Conservation (phyloP, 2,329 filamentous ascomycete genomes). For the Trichoderma cornu-damae region DNA sequence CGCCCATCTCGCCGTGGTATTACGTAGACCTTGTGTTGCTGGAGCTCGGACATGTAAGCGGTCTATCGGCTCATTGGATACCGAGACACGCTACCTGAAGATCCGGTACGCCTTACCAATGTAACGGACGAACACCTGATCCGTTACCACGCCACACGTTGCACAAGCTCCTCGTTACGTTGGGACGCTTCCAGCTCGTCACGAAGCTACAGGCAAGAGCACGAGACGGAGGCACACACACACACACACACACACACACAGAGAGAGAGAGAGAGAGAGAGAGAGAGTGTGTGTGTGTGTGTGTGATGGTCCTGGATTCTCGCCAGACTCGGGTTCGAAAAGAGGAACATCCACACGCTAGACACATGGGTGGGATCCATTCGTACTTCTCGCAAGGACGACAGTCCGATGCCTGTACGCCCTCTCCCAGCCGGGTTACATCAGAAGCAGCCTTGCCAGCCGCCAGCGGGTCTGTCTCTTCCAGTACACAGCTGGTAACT, state of each 20-base stretch:
- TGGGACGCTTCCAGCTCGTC: not conserved
- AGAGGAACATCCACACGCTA: too few relatives aligned
- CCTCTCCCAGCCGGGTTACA: not conserved
- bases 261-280: not conserved
- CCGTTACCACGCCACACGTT: not conserved
- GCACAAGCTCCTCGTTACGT: not conserved
- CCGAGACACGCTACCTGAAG: not conserved
- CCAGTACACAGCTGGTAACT: not conserved
- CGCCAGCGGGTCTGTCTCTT: not conserved
- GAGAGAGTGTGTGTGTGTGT: too few relatives aligned
- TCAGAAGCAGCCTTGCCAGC: not conserved
- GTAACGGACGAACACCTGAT: not conserved
- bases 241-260: too few relatives aligned
- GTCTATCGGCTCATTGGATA: not conserved
- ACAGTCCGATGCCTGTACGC: not conserved
- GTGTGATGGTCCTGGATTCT: too few relatives aligned
- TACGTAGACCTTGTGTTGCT: not conserved
- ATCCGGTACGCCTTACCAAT: not conserved
- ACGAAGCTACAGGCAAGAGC: not conserved
- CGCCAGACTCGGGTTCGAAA: too few relatives aligned
- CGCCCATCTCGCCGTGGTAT: not conserved
- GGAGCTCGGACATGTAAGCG: too few relatives aligned
- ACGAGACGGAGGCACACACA: too few relatives aligned
- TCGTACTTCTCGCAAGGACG: not conserved
- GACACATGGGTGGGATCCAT: not conserved